phyloP scores from a whole-genome alignment of 441 rosid species.

The Melastoma candidum region DNA sequence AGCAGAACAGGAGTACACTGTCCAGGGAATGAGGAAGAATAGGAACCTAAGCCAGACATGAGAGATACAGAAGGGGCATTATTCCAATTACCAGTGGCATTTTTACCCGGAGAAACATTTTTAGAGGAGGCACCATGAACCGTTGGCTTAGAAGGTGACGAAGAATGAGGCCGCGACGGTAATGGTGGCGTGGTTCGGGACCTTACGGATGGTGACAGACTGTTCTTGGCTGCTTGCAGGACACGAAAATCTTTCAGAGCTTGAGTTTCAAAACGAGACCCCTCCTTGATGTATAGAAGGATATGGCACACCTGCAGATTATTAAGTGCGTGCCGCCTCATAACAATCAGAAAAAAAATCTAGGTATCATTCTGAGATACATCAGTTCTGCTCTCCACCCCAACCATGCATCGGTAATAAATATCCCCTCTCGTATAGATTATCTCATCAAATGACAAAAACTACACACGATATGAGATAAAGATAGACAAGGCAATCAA shows the following conservation, averaged over 20 bases:
- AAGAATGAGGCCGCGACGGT: constrained; percentile 42
- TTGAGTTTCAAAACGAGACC: constrained; percentile 53
- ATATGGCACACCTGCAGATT: constrained; percentile 83
- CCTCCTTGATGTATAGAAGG: constrained; percentile 53
- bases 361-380: constrained; percentile 6
- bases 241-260: constrained; percentile 59
- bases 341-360: background rate
- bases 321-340: background rate
- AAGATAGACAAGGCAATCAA: too few species aligned
- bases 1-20: constrained; percentile 70
- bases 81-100: constrained; percentile 28
- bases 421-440: too few species aligned
- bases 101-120: constrained; percentile 41
- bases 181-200: constrained; percentile 35
- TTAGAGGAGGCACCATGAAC: constrained; percentile 15
- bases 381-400: too few species aligned
- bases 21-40: constrained; percentile 57
- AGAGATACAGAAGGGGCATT: constrained; percentile 50
- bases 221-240: constrained; percentile 67
- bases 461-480: too few species aligned
- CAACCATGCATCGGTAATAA: too few species aligned
- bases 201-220: constrained; percentile 46
- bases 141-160: constrained; percentile 28
- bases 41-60: constrained; percentile 70
- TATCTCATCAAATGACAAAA: too few species aligned